Evolutionary conservation across 1,284 basidiomycete genomes (phyloP), one percentile per base, ranked within the genome.

Genomic region (Leccinum fallax): DNA sequence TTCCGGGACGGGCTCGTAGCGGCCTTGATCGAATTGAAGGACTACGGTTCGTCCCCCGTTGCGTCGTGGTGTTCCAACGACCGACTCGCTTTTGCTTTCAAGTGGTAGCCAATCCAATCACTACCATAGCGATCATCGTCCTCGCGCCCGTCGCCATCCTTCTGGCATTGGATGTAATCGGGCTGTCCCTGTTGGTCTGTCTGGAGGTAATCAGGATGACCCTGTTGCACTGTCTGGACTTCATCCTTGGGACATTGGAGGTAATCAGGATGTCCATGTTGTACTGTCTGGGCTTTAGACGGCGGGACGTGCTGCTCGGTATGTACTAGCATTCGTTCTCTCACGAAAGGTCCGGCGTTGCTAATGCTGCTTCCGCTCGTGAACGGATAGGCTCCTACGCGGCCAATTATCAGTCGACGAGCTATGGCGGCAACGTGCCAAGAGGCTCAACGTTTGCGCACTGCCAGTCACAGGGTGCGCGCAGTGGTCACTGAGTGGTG

Each of bases 351-450:
- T 16, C 24, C 9, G 11, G 16, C 49, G 3, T 21, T 26, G 21
- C 15, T 65, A 36, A 57, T 21, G 36, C 19, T 55, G 34, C 13
- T 19, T 40, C 19, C 4, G 30, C 16, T 54, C 19, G 21, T 9
- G 30, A 32, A 30, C 5, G 36, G 9, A 19, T 26, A 70, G 69
- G 28, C 4, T 64, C 67, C 1, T 57, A 61, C 34, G 61, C 49
- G 3, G 21, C 60, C 38, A 62, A 61, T 19, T 71, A 72, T 28
- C 69, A 73, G 10, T 66, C 69, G 48, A 74, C 69, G 21, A 15
- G 54, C 26, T 57, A 62, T 11, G 60, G 71, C 53, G 61, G 69
- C 24, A 70, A 73, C 34, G 53, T 59, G 19, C 58, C 16, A 9
- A 65, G 62, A 9, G 2, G 30, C 16, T 66, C 63, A 24, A 53